Base-by-base conservation (phyloP, 1,284 basidiomycete genomes). In the Sporisorium iseilematis-ciliati region DNA sequence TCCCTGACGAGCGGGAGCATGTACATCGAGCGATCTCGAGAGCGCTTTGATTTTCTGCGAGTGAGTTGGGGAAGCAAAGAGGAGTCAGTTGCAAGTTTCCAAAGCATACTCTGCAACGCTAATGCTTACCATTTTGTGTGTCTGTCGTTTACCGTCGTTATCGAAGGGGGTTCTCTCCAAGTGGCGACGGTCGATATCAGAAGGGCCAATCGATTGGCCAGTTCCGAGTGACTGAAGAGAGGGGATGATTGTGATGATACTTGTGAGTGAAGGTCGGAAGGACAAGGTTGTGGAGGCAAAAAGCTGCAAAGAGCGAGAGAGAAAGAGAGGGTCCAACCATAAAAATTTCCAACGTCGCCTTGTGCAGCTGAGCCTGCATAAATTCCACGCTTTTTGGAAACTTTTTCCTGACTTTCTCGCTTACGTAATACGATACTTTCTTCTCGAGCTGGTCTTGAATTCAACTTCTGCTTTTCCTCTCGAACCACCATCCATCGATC, bases 11-110 rank as follows among this genome's bases (percentile, higher is more conserved):
- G 84, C 78, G 4, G 87, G 92, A 4, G 93, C 87, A 85, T 94
- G 92, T 4, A 88, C 86, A 48, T 91, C 89, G 12, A 92, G 90
- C 18, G 91, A 92, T 88, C 94, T 92, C 82, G 95, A 93, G 0
- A 95, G 89, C 16, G 93, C 92, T 54, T 91, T 92, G 75, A 95
- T 93, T 90, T 93, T 94, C 93, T 76, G 51, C 23, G 16, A 33
- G 14, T 26, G 50, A 16, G 10, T 20, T n/a, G 11, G 7, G 1
- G 1, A 43, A 29, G n/a, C 52, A 41, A 31, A 23, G 12, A 11
- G 16, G 46, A 50, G 40, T 35, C 41, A 35, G 40, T 42, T 16
- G 48, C 0, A 21, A 14, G 49, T 8, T 26, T 23, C 12, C 4
- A 35, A 3, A 12, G n/a, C 29, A 31, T 23, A 18, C 49, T 21